These are phyloP conservation scores for Nadsonia commutata DNA, from an alignment of 1,139 yeast genomes.

Conservation along the genomic window DNA sequence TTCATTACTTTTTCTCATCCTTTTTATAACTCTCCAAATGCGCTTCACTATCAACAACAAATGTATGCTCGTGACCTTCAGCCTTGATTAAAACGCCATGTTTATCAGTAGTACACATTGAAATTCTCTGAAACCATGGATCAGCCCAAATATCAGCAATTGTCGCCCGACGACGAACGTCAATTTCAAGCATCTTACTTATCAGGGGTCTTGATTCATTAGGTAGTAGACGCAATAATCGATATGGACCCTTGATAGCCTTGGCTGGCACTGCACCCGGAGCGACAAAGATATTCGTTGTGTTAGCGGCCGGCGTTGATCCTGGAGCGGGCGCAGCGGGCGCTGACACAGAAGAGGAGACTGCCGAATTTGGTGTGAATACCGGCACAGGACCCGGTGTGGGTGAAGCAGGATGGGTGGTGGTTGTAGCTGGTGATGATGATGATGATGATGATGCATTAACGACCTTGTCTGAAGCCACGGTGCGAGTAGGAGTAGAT, in stretches of 20 bases:
- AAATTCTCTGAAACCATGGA: constrained; percentile 56
- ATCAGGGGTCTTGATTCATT: constrained; percentile 71
- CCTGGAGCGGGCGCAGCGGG: constrained; percentile 2
- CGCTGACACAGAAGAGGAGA: neutral
- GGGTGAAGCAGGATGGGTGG: neutral
- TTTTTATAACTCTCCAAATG: constrained; percentile 30
- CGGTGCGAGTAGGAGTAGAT: too few relatives aligned
- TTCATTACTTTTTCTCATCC: too few relatives aligned
- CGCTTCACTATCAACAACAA: constrained; percentile 36
- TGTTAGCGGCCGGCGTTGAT: constrained; percentile 1
- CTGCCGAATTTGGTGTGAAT: neutral
- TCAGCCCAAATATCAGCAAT: constrained; percentile 53
- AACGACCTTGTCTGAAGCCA: neutral
- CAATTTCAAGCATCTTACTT: constrained; percentile 55
- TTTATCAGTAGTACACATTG: constrained; percentile 27
- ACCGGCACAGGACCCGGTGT: neutral
- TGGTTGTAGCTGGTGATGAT: neutral
- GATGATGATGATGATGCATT: neutral
- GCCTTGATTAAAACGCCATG: constrained; percentile 32
- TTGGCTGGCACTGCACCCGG: constrained; percentile 9
- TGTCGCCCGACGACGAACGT: constrained; percentile 54
- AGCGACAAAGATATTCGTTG: neutral
- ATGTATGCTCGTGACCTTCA: constrained; percentile 42
- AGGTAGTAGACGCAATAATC: constrained; percentile 75
- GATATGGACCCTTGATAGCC: constrained; percentile 57